A percentile compares a stretch with the other conserved stretches of the same genome.
Conservation (phyloP, 495 filamentous ascomycete genomes). For the Aspergillus heteromorphus region DNA sequence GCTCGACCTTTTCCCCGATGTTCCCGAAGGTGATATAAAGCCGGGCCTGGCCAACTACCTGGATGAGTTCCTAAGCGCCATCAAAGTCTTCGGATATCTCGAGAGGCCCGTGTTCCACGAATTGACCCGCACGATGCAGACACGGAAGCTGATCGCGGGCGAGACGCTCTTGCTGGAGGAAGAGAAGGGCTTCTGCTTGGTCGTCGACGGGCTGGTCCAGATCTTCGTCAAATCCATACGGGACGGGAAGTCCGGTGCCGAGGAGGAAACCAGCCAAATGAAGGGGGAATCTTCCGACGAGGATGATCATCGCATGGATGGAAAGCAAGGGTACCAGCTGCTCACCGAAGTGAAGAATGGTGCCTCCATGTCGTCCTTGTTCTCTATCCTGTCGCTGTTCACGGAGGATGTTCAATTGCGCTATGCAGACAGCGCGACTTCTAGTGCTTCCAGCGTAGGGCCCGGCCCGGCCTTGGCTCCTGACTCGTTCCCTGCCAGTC, state of each 20-base stretch:
- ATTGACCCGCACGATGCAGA: conserved; percentile 96
- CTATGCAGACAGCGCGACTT: conserved; percentile 43
- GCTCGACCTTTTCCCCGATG: conserved; percentile 89
- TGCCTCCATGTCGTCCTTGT: conserved; percentile 95
- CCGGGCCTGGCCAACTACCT: conserved; percentile 89
- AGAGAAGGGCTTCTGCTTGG: conserved; percentile 95
- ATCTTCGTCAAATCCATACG: conserved; percentile 93
- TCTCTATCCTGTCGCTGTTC: conserved; percentile 93
- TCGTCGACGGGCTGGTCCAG: conserved; percentile 94
- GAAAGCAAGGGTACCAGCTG: conserved; percentile 79
- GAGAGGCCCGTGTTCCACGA: conserved; percentile 97
- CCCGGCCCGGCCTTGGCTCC: conserved; percentile 30
- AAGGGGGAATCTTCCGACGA: conserved; percentile 54
- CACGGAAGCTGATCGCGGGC: conserved; percentile 88
- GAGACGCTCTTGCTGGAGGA: conserved; percentile 93
- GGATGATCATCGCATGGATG: conserved; percentile 52
- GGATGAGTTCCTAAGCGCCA: conserved; percentile 97
- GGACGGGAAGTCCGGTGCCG: conserved; percentile 36
- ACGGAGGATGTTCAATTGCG: conserved; percentile 87
- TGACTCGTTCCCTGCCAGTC: conserved; percentile 43
- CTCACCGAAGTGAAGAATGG: conserved; percentile 98
- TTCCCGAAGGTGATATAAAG: conserved; percentile 84
- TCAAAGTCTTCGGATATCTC: conserved; percentile 97
- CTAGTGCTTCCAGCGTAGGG: conserved; percentile 36
- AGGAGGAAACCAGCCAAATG: conserved; percentile 18